Evolutionary conservation across 2,329 filamentous ascomycete species (phyloP), one percentile per base, ranked within the genome.

Genomic region (Clarireedia hainanense): DNA sequence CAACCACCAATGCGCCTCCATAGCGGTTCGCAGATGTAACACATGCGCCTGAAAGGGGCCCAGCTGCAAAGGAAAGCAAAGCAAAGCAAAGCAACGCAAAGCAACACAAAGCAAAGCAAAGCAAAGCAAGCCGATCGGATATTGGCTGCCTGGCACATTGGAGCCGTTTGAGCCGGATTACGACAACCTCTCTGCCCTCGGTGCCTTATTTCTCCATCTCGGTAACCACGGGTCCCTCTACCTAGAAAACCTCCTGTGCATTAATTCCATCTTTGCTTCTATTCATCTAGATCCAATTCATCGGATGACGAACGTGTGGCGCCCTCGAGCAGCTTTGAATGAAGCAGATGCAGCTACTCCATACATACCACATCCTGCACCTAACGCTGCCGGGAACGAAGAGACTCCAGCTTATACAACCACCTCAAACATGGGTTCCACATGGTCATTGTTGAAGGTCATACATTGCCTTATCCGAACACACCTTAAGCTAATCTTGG

Each of bases 401-500:
- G 63, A 65, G 42, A 40, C 34, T 48, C 34, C 43, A 39, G 48
- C 43, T 37, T 34, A 34, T 61, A 65, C 39, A 20, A 48, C 45
- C 48, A 40, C 50, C 2, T 52, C 60, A 39, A 65, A 51, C 4
- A 66, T 66, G 66, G 63, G 61, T n/a, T 57, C 66, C 6, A 58
- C 58, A 24, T 45, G 64, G 20, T 66, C 65, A 9, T 57, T 71
- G 26, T 49, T 70, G 24, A 67, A 68, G 62, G 66, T 68, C 45
- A 47, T 27, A 36, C 2, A 61, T 34, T 34, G 30, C 30, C 30
- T 34, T 34, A 34, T 12, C 30, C 30, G 30, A 34, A 34, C 30
- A 10, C 30, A 3, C 12, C 30, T 34, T 7, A 20, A 42, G 27
- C n/a, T 23, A 5, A 39, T 17, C 26, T n/a, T 3, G 23, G 5